A percentile compares a stretch with the other conserved stretches of the same genome.
Conservation (phyloP, 1,139 yeast genomes). For the Lodderomyces jiufengensis region DNA sequence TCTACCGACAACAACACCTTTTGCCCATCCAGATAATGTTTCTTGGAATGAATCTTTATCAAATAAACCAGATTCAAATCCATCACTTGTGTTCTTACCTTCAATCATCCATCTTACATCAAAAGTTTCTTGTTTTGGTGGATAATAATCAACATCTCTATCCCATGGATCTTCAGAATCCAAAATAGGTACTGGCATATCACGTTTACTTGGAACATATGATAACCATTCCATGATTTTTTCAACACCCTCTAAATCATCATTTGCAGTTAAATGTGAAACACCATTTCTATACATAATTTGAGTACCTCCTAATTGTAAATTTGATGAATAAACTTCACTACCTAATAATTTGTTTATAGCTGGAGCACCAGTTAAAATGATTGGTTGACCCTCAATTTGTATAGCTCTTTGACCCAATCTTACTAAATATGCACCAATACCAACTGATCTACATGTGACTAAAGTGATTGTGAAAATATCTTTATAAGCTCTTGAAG, state of each 20-base stretch:
- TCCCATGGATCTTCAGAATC: constrained; percentile 88
- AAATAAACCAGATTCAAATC: constrained; percentile 83
- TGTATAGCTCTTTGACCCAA: constrained; percentile 98
- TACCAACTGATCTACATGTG: constrained; percentile 98
- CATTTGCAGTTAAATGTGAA: constrained; percentile 91
- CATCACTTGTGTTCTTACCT: constrained; percentile 69
- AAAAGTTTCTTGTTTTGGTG: constrained; percentile 68
- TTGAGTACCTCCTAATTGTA: constrained; percentile 98
- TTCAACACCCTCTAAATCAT: constrained; percentile 94
- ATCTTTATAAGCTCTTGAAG: constrained; percentile 95
- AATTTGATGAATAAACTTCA: constrained; percentile 93
- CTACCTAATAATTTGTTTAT: constrained; percentile 93
- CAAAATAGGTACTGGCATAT: constrained; percentile 86
- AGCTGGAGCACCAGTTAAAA: constrained; percentile 98
- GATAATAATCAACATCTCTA: constrained; percentile 81
- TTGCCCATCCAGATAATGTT: constrained; percentile 98
- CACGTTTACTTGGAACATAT: constrained; percentile 90
- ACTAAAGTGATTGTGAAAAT: constrained; percentile 94
- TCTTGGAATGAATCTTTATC: constrained; percentile 93
- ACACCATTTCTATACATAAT: constrained; percentile 98
- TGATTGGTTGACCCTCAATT: constrained; percentile 97
- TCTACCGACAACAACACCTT: constrained; percentile 97
- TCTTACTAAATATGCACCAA: constrained; percentile 97
- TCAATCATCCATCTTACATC: constrained; percentile 95
- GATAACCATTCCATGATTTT: constrained; percentile 95